Evolutionary conservation across 164 flowering plant genomes (phyloP).

Genomic region (Nymphaea thermarum): DNA sequence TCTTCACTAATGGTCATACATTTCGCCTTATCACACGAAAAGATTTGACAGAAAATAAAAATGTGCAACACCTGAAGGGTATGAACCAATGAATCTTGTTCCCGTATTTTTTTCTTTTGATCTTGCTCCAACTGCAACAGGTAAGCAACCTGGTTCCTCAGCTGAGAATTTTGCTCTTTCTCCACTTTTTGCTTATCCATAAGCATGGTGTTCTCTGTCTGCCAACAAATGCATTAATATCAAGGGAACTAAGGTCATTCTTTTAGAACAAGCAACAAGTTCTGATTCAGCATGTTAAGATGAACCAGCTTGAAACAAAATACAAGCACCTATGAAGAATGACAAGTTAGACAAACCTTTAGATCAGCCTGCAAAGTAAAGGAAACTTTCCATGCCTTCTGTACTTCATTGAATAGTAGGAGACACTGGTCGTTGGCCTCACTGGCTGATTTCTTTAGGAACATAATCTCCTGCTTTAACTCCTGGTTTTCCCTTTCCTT

Average conservation of each 20-base stretch:
- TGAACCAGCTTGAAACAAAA: not conserved
- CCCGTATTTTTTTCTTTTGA: slow-evolving; percentile 61
- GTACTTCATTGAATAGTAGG: slow-evolving; percentile 85
- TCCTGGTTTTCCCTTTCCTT: slow-evolving; percentile 72
- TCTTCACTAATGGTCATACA: no score
- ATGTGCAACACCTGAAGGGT: slow-evolving; percentile 50
- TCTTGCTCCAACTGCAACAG: slow-evolving; percentile 77
- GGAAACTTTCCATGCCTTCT: slow-evolving; percentile 96
- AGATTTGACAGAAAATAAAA: no score
- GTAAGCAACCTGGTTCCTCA: slow-evolving; percentile 81
- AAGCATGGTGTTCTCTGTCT: slow-evolving; percentile 62
- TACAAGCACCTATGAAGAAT: not conserved
- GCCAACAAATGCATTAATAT: slow-evolving; percentile 14
- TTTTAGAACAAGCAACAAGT: not conserved
- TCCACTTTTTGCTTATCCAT: slow-evolving; percentile 69
- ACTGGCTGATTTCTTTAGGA: slow-evolving; percentile 53
- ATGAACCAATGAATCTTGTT: slow-evolving; percentile 59
- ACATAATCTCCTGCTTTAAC: slow-evolving; percentile 64
- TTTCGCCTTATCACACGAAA: no score
- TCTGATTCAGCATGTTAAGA: not conserved
- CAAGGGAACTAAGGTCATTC: not conserved
- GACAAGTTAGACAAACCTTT: slow-evolving; percentile 37
- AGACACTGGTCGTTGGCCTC: slow-evolving; percentile 87
- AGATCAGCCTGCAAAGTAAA: slow-evolving; percentile 75
- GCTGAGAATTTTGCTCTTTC: slow-evolving; percentile 85